Evolutionary conservation across 2,329 filamentous ascomycete genomes (phyloP).

Genomic region (Penicillium sp.): DNA sequence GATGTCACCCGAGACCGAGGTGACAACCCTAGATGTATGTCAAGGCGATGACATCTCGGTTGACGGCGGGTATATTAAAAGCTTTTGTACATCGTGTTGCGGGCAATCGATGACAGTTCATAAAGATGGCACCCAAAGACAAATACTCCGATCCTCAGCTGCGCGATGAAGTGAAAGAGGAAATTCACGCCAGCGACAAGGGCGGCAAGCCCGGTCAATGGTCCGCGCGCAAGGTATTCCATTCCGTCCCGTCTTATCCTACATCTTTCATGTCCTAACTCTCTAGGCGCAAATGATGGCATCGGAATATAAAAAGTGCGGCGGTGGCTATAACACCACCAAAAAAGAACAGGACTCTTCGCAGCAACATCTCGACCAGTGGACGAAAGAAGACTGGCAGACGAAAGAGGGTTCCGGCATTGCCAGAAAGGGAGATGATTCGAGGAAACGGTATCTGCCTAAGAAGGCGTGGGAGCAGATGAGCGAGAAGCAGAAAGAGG

Average conservation of each 20-base stretch:
- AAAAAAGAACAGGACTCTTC: slow-evolving; percentile 45
- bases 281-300: slow-evolving; percentile 48
- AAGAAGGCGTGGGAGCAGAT: slow-evolving; percentile 52
- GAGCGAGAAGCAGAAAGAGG: slow-evolving; percentile 46
- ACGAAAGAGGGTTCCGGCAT: slow-evolving; percentile 48
- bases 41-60: neutral
- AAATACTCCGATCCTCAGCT: slow-evolving; percentile 51
- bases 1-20: neutral
- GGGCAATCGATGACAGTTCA: neutral
- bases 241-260: neutral
- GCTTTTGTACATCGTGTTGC: no score
- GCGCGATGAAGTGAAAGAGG: slow-evolving; percentile 48
- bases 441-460: slow-evolving; percentile 46
- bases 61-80: neutral
- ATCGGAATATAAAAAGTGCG: slow-evolving; percentile 48
- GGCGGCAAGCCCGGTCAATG: slow-evolving; percentile 51
- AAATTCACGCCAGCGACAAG: slow-evolving; percentile 47
- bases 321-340: slow-evolving; percentile 47
- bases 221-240: slow-evolving; percentile 47
- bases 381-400: slow-evolving; percentile 52
- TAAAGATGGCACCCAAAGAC: slow-evolving; percentile 46
- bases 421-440: slow-evolving; percentile 47
- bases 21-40: neutral
- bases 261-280: neutral
- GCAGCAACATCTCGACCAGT: slow-evolving; percentile 46